Evolutionary conservation across 495 filamentous ascomycete genomes (phyloP).

Genomic region (Xeromyces bisporus): DNA sequence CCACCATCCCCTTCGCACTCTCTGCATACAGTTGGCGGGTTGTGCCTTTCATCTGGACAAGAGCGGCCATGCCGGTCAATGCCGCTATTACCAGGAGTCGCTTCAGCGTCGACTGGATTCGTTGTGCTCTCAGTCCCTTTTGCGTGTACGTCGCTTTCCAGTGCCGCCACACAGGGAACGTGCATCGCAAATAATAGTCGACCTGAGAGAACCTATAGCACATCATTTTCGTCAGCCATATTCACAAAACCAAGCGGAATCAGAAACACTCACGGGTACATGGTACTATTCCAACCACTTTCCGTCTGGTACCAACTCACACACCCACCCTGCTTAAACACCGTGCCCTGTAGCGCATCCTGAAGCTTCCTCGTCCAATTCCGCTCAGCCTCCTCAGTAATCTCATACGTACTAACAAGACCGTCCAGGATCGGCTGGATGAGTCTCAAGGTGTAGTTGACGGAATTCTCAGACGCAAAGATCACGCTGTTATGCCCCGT

Average conservation of each 20-base stretch:
- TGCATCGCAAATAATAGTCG: constrained; percentile 30
- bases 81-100: constrained; percentile 8
- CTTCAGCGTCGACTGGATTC: constrained; percentile 5
- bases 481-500: constrained; percentile 49
- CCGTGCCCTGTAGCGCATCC: constrained; percentile 31
- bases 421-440: constrained; percentile 25
- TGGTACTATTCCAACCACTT: constrained; percentile 41
- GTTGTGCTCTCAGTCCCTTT: constrained; percentile 21
- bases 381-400: constrained; percentile 35
- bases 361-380: constrained; percentile 38
- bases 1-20: neutral
- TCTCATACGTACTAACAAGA: constrained; percentile 23
- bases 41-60: too few relatives aligned
- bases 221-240: constrained; percentile 1
- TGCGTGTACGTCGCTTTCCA: constrained; percentile 36
- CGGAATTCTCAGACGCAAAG: constrained; percentile 41
- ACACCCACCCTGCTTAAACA: constrained; percentile 37
- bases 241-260: neutral
- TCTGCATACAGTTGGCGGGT: too few relatives aligned
- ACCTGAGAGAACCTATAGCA: constrained; percentile 32
- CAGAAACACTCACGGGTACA: constrained; percentile 35
- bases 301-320: constrained; percentile 39
- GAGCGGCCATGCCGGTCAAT: constrained; percentile 8
- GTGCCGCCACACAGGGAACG: constrained; percentile 38
- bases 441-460: constrained; percentile 30